Percentiles rank a stretch among this genome's conserved stretches.
Conservation (phyloP, 129 eudicot genomes). For the Ambrosia trifida region DNA sequence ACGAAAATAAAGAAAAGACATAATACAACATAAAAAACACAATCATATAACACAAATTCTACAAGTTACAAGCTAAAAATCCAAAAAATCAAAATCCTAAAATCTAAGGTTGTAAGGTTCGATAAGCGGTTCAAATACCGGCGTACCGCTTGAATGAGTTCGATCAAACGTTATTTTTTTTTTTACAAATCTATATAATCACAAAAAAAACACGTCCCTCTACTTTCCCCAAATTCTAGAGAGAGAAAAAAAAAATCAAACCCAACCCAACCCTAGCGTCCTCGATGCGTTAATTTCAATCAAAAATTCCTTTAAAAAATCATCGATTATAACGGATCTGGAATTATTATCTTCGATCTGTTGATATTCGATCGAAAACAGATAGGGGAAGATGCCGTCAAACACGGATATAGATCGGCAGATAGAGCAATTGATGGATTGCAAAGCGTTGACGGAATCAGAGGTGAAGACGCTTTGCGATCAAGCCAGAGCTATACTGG, state of each 20-base stretch:
- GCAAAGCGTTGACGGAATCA: slow-evolving; percentile 75
- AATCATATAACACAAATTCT: too few relatives aligned
- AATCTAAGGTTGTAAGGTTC: too few relatives aligned
- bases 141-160: too few relatives aligned
- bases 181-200: slow-evolving; percentile 11
- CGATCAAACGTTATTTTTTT: too few relatives aligned
- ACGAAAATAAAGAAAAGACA: too few relatives aligned
- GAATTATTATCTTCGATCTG: slow-evolving; percentile 33
- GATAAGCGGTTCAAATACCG: too few relatives aligned
- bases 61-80: too few relatives aligned
- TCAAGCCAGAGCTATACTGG: slow-evolving; percentile 78
- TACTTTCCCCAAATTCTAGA: slow-evolving; percentile 32
- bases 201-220: neutral
- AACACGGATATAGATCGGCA: slow-evolving; percentile 77
- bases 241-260: slow-evolving; percentile 37
- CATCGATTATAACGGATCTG: slow-evolving; percentile 16
- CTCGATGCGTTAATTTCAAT: slow-evolving; percentile 21
- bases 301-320: neutral
- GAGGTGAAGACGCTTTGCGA: slow-evolving; percentile 81
- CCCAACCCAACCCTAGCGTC: slow-evolving; percentile 31
- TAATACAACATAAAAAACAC: too few relatives aligned
- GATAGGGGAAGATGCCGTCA: slow-evolving; percentile 47
- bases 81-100: too few relatives aligned
- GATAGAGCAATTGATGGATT: slow-evolving; percentile 83
- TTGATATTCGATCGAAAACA: slow-evolving; percentile 14